phyloP scores from a whole-genome alignment of 345 rosid genomes.

The Moringa oleifera region DNA sequence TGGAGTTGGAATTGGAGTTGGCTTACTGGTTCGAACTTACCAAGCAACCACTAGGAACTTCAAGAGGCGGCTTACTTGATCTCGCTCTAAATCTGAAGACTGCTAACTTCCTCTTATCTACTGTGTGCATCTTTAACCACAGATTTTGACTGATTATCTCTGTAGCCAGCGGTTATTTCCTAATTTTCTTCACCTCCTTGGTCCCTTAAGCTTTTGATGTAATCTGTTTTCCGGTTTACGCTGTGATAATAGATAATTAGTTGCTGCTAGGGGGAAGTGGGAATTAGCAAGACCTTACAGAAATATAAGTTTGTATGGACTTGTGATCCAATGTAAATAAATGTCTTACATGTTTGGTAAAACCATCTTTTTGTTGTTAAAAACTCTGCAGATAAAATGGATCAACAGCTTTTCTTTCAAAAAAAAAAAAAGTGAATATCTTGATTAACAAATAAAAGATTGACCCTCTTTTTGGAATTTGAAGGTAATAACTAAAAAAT shows the following conservation, averaged over 20 bases:
- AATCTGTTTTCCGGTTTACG: too few relatives aligned
- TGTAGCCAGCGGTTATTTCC: constrained; percentile 18
- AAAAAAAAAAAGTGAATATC: too few relatives aligned
- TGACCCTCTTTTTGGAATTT: too few relatives aligned
- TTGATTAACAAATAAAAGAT: too few relatives aligned
- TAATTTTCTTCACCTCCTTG: neutral
- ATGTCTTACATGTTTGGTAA: constrained; percentile 15
- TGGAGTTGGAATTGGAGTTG: constrained; percentile 87
- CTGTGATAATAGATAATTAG: neutral
- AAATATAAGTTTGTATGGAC: constrained; percentile 15
- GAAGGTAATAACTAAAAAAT: too few relatives aligned
- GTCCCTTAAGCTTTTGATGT: neutral
- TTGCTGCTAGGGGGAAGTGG: constrained; percentile 2
- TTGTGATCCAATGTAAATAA: constrained; percentile 29
- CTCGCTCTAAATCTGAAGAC: constrained; percentile 22
- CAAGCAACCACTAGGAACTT: constrained; percentile 73
- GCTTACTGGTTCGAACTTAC: constrained; percentile 78
- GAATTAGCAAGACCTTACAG: constrained; percentile 9
- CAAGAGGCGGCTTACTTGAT: constrained; percentile 53
- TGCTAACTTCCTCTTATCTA: constrained; percentile 17
- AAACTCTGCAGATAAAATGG: too few relatives aligned
- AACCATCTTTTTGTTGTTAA: neutral
- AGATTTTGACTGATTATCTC: constrained; percentile 35
- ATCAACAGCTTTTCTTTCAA: too few relatives aligned
- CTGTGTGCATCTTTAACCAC: constrained; percentile 20